A percentile compares a stretch with the other conserved stretches of the same genome.
Conservation (phyloP, 2,329 filamentous ascomycete species). For the Curvularia hawaiiensis region DNA sequence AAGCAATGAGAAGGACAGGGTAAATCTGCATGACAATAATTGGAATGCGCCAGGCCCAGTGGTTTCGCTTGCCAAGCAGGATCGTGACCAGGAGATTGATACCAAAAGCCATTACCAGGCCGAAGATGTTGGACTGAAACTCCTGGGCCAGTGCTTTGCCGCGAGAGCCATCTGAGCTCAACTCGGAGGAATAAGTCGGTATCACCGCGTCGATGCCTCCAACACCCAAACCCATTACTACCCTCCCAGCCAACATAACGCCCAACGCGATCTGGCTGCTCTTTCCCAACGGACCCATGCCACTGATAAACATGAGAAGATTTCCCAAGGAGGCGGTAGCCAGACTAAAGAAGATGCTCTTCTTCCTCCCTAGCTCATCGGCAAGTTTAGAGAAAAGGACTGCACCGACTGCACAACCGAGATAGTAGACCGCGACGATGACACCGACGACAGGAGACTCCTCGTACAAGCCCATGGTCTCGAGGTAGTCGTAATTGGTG, state of each 20-base stretch:
- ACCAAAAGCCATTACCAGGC: constrained; percentile 64
- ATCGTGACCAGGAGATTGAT: constrained; percentile 63
- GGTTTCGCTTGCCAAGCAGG: constrained; percentile 58
- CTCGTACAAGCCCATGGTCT: constrained; percentile 60
- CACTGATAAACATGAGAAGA: constrained; percentile 64
- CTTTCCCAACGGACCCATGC: constrained; percentile 51
- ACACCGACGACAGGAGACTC: constrained; percentile 61
- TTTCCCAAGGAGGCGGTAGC: constrained; percentile 61
- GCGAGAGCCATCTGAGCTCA: constrained; percentile 61
- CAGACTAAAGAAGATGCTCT: constrained; percentile 61
- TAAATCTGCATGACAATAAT: constrained; percentile 67
- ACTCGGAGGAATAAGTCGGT: constrained; percentile 64
- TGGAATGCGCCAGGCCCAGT: constrained; percentile 67
- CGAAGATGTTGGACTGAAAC: constrained; percentile 69
- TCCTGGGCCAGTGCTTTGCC: constrained; percentile 66
- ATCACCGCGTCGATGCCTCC: constrained; percentile 67
- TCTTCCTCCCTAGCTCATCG: constrained; percentile 60
- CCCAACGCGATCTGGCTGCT: constrained; percentile 45
- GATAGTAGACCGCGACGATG: constrained; percentile 66
- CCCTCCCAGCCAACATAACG: constrained; percentile 57
- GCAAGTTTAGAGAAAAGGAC: constrained; percentile 62
- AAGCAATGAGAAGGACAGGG: constrained; percentile 58
- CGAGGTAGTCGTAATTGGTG: constrained; percentile 60
- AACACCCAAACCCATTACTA: constrained; percentile 63
- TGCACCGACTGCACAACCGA: constrained; percentile 64